A percentile compares a stretch with the other conserved stretches of the same genome.
These are phyloP conservation scores for Calonectria hawksworthii DNA, from an alignment of 2,329 filamentous ascomycete species.

Conservation along the genomic window DNA sequence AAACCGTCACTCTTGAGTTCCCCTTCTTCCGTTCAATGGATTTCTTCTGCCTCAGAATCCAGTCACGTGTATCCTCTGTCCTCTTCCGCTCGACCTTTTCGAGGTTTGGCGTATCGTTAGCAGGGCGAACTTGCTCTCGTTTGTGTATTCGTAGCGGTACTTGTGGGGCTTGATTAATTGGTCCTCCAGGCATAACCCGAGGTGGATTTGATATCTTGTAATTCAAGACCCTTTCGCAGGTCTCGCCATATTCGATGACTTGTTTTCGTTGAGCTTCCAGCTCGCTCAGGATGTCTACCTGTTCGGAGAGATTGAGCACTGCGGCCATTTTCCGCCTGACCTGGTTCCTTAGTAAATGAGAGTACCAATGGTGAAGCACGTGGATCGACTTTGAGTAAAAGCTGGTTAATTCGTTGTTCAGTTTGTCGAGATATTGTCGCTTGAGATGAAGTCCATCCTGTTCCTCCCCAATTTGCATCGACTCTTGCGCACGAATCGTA, in stretches of 20 bases:
- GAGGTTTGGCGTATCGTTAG: neutral
- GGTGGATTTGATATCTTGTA: neutral
- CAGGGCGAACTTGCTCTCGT: neutral
- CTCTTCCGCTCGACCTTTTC: too few relatives aligned
- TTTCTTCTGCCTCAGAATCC: neutral
- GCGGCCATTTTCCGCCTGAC: neutral
- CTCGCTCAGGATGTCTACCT: neutral
- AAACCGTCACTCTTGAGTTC: neutral
- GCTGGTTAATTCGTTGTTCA: neutral
- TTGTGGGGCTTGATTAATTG: neutral
- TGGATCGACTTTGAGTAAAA: neutral
- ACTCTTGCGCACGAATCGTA: too few relatives aligned
- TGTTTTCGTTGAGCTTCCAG: neutral
- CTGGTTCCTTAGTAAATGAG: neutral
- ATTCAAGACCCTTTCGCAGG: neutral
- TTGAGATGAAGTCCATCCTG: neutral
- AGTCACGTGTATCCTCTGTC: neutral
- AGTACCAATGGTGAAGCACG: neutral
- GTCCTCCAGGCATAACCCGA: neutral
- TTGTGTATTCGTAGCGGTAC: neutral
- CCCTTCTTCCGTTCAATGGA: neutral
- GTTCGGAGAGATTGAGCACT: neutral
- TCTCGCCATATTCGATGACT: neutral
- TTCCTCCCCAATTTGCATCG: neutral
- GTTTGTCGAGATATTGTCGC: neutral